Base-by-base conservation (phyloP, 1,284 basidiomycete species). In the Austroboletus novae-zelandiae region DNA sequence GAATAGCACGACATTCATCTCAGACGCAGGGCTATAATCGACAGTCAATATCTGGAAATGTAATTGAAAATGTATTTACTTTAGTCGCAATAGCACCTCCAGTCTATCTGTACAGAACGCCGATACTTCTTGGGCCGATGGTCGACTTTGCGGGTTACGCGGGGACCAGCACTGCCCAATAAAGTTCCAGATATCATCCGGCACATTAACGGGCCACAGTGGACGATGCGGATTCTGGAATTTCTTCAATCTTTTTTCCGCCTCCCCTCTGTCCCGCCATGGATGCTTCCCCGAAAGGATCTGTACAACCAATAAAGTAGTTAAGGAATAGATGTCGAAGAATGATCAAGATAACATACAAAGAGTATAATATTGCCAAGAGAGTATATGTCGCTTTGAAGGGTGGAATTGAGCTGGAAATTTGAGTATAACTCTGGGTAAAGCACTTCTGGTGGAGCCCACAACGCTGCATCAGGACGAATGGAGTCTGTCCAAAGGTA, bases 91-190 rank as follows among this genome's bases (percentile, higher is more conserved):
- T n/a, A 41, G 3, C 9, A 11, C 14, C 3, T 43, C 40, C 2
- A 48, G n/a, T 18, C 5, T 20, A 13, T 43, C 30, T 7, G 3
- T 9, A 9, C 25, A 45, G 10, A 56, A 56, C 5, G 17, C 39
- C 13, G 37, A 5, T 2, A 43, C 46, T n/a, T 48, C 48, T 11
- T 32, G 11, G 0, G 54, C 54, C 0, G 46, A 29, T 15, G 54
- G 54, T 0, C 54, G 41, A 11, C 13, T 35, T 0, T 2, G 1
- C 3, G 54, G 54, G 5, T 1, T 3, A n/a, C 9, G 35, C 15
- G 48, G 46, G 10, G 49, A 56, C 54, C 54, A 56, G 25, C 54
- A 56, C 10, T 6, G 17, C 11, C 48, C 39, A 8, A 56, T 43
- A 9, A 56, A 48, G 9, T 30, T 11, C 54, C 54, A 56, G 14